Percentiles rank a stretch among this genome's conserved stretches.
phyloP scores from a whole-genome alignment of 2,329 filamentous ascomycete species.

The Parascedosporium putredinis region DNA sequence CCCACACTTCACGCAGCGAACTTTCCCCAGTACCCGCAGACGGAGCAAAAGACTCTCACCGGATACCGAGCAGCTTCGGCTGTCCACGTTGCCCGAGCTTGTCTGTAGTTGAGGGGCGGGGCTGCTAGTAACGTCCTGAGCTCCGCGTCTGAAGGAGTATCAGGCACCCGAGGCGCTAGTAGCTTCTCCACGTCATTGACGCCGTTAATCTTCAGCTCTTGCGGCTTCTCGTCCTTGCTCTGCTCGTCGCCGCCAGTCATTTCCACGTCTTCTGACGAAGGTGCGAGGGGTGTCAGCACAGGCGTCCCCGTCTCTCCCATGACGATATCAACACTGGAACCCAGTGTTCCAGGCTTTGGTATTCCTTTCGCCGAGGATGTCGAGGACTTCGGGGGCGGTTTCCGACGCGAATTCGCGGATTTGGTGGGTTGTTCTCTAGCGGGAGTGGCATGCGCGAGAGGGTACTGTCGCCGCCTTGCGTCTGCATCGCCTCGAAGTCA shows the following conservation, averaged over 20 bases:
- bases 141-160: constrained; percentile 47
- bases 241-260: background rate
- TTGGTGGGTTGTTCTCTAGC: background rate
- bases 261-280: background rate
- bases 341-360: background rate
- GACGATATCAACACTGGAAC: constrained; percentile 20
- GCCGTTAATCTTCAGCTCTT: constrained; percentile 25
- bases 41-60: constrained; percentile 59
- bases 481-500: constrained; percentile 59
- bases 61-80: constrained; percentile 38
- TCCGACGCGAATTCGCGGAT: background rate
- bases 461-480: constrained; percentile 30
- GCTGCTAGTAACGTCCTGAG: constrained; percentile 52
- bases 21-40: constrained; percentile 73
- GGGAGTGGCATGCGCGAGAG: constrained; percentile 3
- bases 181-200: constrained; percentile 27
- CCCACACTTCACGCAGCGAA: constrained; percentile 70
- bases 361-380: background rate
- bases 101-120: constrained; percentile 57
- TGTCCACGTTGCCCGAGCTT: constrained; percentile 42
- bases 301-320: constrained; percentile 27
- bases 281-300: background rate
- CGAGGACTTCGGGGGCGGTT: background rate
- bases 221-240: constrained; percentile 5
- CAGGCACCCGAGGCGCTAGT: constrained; percentile 47